Conservation (phyloP, 257 asterid species). For the Solanum pinnatisectum region DNA sequence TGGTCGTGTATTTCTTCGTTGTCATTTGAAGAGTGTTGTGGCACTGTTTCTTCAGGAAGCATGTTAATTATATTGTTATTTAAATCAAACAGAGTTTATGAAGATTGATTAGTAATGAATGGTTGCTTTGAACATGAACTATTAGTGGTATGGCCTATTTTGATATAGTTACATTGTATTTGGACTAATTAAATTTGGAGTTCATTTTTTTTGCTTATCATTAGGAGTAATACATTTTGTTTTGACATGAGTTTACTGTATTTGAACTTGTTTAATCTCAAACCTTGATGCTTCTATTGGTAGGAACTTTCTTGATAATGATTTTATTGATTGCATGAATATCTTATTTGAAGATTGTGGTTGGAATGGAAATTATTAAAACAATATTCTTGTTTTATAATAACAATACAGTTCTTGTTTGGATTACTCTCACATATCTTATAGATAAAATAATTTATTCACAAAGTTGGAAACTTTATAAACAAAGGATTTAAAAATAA, state of each 20-base stretch:
- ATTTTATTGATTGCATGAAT: background rate
- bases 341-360: background rate
- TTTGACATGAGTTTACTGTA: background rate
- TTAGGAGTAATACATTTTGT: no score
- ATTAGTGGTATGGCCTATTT: background rate
- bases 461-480: background rate
- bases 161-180: background rate
- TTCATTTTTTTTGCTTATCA: background rate
- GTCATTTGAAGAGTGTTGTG: background rate
- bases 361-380: background rate
- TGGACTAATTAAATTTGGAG: background rate
- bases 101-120: background rate
- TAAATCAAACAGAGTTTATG: background rate
- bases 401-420: background rate
- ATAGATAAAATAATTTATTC: background rate
- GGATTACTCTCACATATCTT: background rate
- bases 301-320: background rate
- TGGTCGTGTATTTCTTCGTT: no score
- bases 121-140: background rate
- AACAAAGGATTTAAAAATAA: background rate
- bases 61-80: background rate
- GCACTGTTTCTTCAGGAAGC: background rate
- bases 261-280: background rate
- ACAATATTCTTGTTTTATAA: no score
- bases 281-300: background rate